These are phyloP conservation scores for Acmispon strigosus DNA, from an alignment of 306 rosid species.

Conservation along the genomic window DNA sequence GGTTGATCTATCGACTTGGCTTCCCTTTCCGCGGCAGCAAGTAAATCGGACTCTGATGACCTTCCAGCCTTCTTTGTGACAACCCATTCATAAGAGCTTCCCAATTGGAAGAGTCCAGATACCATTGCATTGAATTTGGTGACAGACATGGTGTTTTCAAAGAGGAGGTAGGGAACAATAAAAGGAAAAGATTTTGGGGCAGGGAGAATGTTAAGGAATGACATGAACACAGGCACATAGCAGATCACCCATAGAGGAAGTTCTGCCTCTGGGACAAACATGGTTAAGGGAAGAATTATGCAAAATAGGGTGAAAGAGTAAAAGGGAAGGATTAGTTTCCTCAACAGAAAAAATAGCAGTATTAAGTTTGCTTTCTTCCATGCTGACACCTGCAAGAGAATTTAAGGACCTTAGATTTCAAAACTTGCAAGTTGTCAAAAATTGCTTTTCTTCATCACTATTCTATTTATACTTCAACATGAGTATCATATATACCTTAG, in stretches of 20 bases:
- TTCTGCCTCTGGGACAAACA: constrained; percentile 97
- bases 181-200: too few species aligned
- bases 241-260: constrained; percentile 94
- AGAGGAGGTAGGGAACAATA: too few species aligned
- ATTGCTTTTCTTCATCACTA: constrained; percentile 6
- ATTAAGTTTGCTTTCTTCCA: constrained; percentile 89
- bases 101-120: constrained; percentile 87
- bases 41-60: constrained; percentile 77
- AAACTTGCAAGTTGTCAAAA: background rate
- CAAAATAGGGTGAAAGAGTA: constrained; percentile 95
- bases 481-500: constrained; percentile 52
- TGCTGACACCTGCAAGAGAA: constrained; percentile 67
- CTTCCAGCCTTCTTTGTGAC: constrained; percentile 95
- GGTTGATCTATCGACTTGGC: constrained; percentile 42
- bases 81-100: constrained; percentile 93
- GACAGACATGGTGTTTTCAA: constrained; percentile 68
- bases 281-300: constrained; percentile 90
- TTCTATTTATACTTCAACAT: constrained; percentile 10
- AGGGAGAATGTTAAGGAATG: constrained; percentile 85
- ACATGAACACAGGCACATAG: constrained; percentile 86
- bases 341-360: constrained; percentile 72
- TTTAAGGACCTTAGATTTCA: background rate
- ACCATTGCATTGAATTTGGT: constrained; percentile 97
- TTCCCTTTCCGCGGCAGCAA: constrained; percentile 67
- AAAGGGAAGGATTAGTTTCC: constrained; percentile 91